phyloP scores from a whole-genome alignment of 495 filamentous ascomycete genomes.

The Neohortaea acidophila region DNA sequence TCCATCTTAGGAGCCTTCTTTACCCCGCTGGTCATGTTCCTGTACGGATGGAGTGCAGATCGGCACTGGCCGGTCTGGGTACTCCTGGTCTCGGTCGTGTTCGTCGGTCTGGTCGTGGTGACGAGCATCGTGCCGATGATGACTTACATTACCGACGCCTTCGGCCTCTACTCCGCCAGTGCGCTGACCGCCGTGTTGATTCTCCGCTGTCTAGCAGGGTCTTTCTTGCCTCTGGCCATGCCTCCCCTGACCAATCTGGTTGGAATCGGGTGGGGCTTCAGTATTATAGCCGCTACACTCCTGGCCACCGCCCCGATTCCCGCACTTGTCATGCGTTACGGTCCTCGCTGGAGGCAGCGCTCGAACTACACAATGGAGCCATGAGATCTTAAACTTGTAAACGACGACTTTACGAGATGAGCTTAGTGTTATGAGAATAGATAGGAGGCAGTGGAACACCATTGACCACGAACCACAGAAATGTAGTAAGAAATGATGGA shows the following conservation, averaged over 20 bases:
- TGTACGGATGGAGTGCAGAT: conserved; percentile 38
- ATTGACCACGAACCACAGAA: no score
- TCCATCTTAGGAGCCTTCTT: conserved; percentile 27
- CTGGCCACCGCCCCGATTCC: conserved; percentile 36
- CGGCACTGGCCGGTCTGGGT: conserved; percentile 25
- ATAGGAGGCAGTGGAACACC: no score
- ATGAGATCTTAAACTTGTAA: no score
- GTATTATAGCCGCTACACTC: conserved; percentile 27
- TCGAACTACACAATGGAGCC: no score
- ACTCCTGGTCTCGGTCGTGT: conserved; percentile 28
- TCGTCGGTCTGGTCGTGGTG: conserved; percentile 30
- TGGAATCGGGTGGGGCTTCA: conserved; percentile 37
- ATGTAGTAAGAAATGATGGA: no score
- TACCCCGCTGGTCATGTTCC: conserved; percentile 29
- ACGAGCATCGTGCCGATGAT: conserved; percentile 35
- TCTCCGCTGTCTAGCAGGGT: conserved; percentile 37
- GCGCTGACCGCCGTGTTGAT: conserved; percentile 43
- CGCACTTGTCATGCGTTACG: no score
- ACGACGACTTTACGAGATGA: no score
- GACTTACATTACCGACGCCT: conserved; percentile 44
- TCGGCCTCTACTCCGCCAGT: conserved; percentile 38
- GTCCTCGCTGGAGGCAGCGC: no score
- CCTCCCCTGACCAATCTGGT: conserved; percentile 30
- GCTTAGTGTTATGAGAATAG: no score
- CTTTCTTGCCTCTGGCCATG: conserved; percentile 37